These are phyloP conservation scores for Nosema muscidifuracis DNA, from an alignment of 371 early-diverging fungal species.

Conservation along the genomic window DNA sequence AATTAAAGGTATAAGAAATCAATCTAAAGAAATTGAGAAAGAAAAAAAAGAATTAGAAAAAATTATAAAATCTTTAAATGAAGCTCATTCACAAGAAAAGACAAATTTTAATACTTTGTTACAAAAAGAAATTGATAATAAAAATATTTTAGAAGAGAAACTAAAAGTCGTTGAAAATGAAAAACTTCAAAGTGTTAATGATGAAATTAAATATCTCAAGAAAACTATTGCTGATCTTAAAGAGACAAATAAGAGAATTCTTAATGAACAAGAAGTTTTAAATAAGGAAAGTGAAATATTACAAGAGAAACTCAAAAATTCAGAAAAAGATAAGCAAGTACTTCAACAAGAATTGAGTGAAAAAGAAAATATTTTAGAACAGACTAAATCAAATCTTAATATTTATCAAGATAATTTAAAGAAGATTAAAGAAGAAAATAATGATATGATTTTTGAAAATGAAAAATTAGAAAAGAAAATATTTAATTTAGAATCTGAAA, in stretches of 20 bases:
- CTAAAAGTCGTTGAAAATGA: slow-evolving; percentile 67
- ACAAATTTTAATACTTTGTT: not conserved
- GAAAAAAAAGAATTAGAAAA: slow-evolving; percentile 18
- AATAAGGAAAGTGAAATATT: too few relatives aligned
- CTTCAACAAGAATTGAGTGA: slow-evolving; percentile 7
- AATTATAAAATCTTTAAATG: not conserved
- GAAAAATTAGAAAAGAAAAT: slow-evolving; percentile 67
- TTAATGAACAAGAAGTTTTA: slow-evolving; percentile 64
- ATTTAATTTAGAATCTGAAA: slow-evolving; percentile 64
- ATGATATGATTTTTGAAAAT: slow-evolving; percentile 65
- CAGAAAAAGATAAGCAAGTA: slow-evolving; percentile 64
- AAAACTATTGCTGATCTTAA: not conserved
- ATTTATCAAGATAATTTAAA: slow-evolving; percentile 64
- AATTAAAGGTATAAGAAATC: slow-evolving; percentile 68
- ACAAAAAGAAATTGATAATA: not conserved
- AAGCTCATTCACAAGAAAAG: not conserved
- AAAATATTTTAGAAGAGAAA: slow-evolving; percentile 50
- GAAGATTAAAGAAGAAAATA: slow-evolving; percentile 66
- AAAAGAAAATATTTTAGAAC: slow-evolving; percentile 61
- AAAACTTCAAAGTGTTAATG: slow-evolving; percentile 65
- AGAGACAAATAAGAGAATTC: not conserved
- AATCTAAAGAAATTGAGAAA: slow-evolving; percentile 40
- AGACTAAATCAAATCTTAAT: slow-evolving; percentile 54
- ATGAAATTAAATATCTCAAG: slow-evolving; percentile 37
- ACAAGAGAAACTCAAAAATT: too few relatives aligned